Evolutionary conservation across 306 rosid genomes (phyloP).

Genomic region (Styphnolobium japonicum): DNA sequence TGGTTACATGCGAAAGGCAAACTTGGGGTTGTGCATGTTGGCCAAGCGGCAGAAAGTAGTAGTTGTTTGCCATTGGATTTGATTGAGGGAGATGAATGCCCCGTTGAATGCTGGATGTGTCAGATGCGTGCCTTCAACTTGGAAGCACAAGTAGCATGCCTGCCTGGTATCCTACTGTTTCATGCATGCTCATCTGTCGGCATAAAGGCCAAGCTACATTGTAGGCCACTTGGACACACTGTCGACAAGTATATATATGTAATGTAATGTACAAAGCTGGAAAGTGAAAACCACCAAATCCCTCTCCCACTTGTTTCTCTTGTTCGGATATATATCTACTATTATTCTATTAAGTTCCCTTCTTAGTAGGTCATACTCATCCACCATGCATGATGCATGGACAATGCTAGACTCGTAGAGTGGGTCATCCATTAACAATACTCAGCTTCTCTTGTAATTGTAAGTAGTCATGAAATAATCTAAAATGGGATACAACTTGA

Average conservation of each 20-base stretch:
- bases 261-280: not conserved
- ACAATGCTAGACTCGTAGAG: too few relatives aligned
- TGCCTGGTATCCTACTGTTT: not conserved
- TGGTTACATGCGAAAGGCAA: not conserved
- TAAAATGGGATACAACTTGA: too few relatives aligned
- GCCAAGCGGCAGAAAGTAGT: slow-evolving; percentile 18
- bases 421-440: too few relatives aligned
- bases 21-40: slow-evolving; percentile 5
- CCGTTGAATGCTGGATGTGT: not conserved
- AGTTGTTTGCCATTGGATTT: not conserved
- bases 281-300: not conserved
- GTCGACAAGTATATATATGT: not conserved
- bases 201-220: slow-evolving; percentile 22
- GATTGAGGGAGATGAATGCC: not conserved
- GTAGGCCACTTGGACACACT: not conserved
- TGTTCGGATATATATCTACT: not conserved
- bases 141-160: slow-evolving; percentile 11
- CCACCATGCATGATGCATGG: too few relatives aligned
- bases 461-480: too few relatives aligned
- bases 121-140: slow-evolving; percentile 7
- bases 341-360: not conserved
- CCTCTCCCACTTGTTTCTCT: not conserved
- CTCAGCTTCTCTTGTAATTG: not conserved
- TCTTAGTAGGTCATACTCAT: not conserved
- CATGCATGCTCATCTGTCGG: slow-evolving; percentile 40